A percentile compares a stretch with the other conserved stretches of the same genome.
Evolutionary conservation across 805 yeast genomes (phyloP).

Genomic region (Saccharomycopsis sp.): DNA sequence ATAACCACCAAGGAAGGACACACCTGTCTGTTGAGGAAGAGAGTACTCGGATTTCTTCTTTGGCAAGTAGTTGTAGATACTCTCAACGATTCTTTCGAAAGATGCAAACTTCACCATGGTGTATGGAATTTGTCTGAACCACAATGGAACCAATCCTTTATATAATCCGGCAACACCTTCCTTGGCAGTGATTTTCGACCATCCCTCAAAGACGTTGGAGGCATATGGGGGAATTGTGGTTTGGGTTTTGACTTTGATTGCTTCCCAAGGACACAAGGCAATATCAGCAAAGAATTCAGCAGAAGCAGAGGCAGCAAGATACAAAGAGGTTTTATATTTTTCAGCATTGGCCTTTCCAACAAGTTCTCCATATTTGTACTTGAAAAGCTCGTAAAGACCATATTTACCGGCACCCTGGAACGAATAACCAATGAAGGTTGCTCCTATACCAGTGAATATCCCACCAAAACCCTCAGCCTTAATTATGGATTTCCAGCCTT

Average conservation of each 20-base stretch:
- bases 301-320: conserved; percentile 78
- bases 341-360: conserved; percentile 58
- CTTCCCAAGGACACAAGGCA: conserved; percentile 87
- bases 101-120: conserved; percentile 96
- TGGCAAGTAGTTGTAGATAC: conserved; percentile 68
- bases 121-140: conserved; percentile 98
- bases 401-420: conserved; percentile 97
- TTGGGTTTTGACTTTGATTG: conserved; percentile 90
- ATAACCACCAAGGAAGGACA: conserved; percentile 92
- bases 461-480: conserved; percentile 69
- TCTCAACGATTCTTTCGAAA: conserved; percentile 84
- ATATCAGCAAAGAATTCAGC: conserved; percentile 94
- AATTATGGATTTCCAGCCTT: conserved; percentile 75
- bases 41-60: conserved; percentile 66
- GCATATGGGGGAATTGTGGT: conserved; percentile 88
- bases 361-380: conserved; percentile 62
- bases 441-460: conserved; percentile 82
- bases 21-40: conserved; percentile 79
- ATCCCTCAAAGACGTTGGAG: conserved; percentile 54
- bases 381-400: conserved; percentile 90
- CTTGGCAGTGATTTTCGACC: conserved; percentile 52
- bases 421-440: conserved; percentile 88
- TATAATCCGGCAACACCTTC: conserved; percentile 76
- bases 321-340: conserved; percentile 66
- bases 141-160: conserved; percentile 84